Conservation (phyloP, 208 protist genomes). For the Acanthamoeba triangularis region DNA sequence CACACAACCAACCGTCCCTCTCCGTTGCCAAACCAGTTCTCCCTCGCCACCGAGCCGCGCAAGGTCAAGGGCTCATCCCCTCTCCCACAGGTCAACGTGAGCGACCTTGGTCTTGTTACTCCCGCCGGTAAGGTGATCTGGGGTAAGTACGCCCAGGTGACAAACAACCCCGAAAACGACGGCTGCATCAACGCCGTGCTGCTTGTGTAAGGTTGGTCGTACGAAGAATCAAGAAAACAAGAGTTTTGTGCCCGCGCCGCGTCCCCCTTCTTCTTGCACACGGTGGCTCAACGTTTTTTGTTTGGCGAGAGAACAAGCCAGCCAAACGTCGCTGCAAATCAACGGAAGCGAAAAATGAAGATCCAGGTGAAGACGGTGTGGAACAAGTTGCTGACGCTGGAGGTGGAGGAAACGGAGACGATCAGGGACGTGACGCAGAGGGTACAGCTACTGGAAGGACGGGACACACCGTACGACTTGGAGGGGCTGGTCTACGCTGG, state of each 20-base stretch:
- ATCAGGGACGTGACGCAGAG: neutral
- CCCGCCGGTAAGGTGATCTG: constrained; percentile 99
- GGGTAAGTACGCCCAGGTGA: constrained; percentile 99
- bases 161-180: constrained; percentile 99
- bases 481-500: neutral
- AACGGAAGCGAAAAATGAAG: neutral
- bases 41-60: neutral
- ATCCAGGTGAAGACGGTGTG: neutral
- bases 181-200: constrained; percentile 99
- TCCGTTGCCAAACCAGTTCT: constrained; percentile 8
- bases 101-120: constrained; percentile 99
- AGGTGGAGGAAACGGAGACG: neutral
- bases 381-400: neutral
- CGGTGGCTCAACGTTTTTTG: too few relatives aligned
- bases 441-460: neutral
- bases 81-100: constrained; percentile 97
- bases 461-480: neutral
- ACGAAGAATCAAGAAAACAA: neutral
- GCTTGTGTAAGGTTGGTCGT: constrained; percentile 96
- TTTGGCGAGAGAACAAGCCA: too few relatives aligned
- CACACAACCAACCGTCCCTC: neutral
- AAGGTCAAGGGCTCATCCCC: too few relatives aligned
- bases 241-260: too few relatives aligned
- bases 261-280: too few relatives aligned
- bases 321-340: too few relatives aligned